Evolutionary conservation across 306 rosid species (phyloP), one percentile per base, ranked within the genome.

Genomic region (Citrullus mucosospermus): DNA sequence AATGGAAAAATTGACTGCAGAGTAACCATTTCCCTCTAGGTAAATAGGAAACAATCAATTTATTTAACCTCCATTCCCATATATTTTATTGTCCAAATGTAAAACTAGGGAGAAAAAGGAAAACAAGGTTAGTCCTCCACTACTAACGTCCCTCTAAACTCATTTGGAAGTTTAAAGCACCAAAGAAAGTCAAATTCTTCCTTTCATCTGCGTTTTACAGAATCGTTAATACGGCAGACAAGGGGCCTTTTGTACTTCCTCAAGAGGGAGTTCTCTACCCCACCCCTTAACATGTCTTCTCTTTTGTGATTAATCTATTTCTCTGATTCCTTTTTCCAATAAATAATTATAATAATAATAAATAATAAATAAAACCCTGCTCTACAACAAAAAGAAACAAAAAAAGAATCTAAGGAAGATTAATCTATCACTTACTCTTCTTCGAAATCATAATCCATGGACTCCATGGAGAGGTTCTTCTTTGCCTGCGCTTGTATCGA

Each of bases 391-490:
- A 17, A 41, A 16, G 36, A 69, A 69, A 44, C 36, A 69, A 44
- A 69, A 48, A 63, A 66, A 66, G 55, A 63, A 43, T 10, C 10
- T 0, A 69, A 6, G 17, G 36, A 43, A 69, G 53, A 18, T 6
- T 20, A 69, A 48, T 82, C 58, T 25, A 79, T 80, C 82, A 88
- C 99, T 89, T 90, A 96, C 99, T 87, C 99, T 12, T 96, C 93
- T 9, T 86, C 96, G 38, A 51, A 1, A 50, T 86, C 6, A 70
- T 39, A 79, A 74, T 91, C 97, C 63, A 92, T 80, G 76, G 93
- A 92, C 80, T 96, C 96, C 99, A 91, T 85, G 77, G 99, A 92
- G 83, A 91, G 91, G 80, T 96, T 92, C 96, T 92, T 96, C 88
- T 80, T 92, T 86, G 90, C 98, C 99, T 96, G 92, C 75, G 81